Conservation (phyloP, 2,329 filamentous ascomycete genomes). For the Diplodia corticola region DNA sequence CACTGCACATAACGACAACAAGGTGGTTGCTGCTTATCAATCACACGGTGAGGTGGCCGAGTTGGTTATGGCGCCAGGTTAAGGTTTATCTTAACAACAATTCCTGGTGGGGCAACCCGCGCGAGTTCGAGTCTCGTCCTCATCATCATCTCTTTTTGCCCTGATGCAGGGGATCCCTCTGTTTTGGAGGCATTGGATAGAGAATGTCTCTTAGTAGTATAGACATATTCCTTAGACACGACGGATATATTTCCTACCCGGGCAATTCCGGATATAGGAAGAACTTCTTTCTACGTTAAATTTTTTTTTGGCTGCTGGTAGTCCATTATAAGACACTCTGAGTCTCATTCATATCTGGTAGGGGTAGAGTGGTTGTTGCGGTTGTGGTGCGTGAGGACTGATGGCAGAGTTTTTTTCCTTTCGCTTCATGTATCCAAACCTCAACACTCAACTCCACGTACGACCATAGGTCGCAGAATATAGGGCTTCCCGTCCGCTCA, state of each 20-base stretch:
- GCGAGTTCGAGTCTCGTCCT: slow-evolving; percentile 22
- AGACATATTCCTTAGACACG: background rate
- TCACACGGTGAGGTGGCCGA: slow-evolving; percentile 19
- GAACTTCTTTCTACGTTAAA: background rate
- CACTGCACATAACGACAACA: background rate
- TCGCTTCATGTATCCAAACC: too few species aligned
- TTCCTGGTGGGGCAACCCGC: slow-evolving; percentile 22
- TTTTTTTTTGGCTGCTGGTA: background rate
- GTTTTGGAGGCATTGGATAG: background rate
- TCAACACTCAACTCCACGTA: background rate
- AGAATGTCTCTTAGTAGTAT: background rate
- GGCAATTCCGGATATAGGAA: background rate
- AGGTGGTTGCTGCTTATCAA: accelerated
- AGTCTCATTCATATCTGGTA: too few species aligned
- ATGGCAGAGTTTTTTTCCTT: too few species aligned
- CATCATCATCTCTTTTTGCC: slow-evolving; percentile 16
- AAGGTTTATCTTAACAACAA: slow-evolving; percentile 13
- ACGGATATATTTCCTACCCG: background rate
- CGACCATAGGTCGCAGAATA: slow-evolving; percentile 5
- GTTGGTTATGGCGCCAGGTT: slow-evolving; percentile 23
- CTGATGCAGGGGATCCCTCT: background rate
- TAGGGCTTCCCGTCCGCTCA: background rate
- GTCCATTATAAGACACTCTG: too few species aligned
- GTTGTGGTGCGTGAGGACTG: too few species aligned
- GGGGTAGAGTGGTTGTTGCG: too few species aligned